Evolutionary conservation across 2,329 filamentous ascomycete genomes (phyloP).

Genomic region (Pseudocercospora crystallina): DNA sequence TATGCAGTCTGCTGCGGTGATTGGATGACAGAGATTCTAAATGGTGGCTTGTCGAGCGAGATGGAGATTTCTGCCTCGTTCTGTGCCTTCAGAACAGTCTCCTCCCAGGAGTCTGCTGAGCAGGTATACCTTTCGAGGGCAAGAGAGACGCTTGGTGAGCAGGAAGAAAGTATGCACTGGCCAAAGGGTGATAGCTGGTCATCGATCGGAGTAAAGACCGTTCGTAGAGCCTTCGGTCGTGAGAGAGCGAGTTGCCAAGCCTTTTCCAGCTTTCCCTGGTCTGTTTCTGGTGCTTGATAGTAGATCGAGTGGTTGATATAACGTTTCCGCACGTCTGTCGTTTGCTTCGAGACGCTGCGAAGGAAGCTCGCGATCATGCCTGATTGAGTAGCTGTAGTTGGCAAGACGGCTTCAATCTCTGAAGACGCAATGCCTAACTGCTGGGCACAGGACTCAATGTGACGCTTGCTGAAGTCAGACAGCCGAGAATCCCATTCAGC

Average conservation of each 20-base stretch:
- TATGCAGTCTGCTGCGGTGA: conserved; percentile 1
- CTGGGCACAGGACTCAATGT: background rate
- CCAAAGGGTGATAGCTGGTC: conserved; percentile 17
- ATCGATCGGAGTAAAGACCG: conserved; percentile 10
- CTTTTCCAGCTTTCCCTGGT: background rate
- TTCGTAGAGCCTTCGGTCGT: conserved; percentile 5
- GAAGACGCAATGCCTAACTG: background rate
- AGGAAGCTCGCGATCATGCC: conserved; percentile 76
- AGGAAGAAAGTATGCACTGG: conserved; percentile 6
- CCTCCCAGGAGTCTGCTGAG: background rate
- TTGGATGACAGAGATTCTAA: conserved; percentile 3
- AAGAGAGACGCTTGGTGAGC: background rate
- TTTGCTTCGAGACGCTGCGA: conserved; percentile 58
- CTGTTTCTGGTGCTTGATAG: conserved; percentile 43
- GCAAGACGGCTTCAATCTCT: conserved; percentile 43
- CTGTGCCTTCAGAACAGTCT: background rate
- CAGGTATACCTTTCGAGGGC: background rate
- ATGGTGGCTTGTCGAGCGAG: conserved; percentile 5
- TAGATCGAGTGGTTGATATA: conserved; percentile 54
- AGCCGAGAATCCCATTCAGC: conserved; percentile 2
- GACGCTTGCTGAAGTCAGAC: conserved; percentile 5
- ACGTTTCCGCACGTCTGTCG: conserved; percentile 9
- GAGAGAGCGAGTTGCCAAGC: conserved; percentile 4
- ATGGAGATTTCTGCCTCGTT: conserved; percentile 9
- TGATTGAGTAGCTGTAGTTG: conserved; percentile 70